Evolutionary conservation across 2,329 filamentous ascomycete species (phyloP), one percentile per base, ranked within the genome.

Genomic region (Venturia oleaginea): DNA sequence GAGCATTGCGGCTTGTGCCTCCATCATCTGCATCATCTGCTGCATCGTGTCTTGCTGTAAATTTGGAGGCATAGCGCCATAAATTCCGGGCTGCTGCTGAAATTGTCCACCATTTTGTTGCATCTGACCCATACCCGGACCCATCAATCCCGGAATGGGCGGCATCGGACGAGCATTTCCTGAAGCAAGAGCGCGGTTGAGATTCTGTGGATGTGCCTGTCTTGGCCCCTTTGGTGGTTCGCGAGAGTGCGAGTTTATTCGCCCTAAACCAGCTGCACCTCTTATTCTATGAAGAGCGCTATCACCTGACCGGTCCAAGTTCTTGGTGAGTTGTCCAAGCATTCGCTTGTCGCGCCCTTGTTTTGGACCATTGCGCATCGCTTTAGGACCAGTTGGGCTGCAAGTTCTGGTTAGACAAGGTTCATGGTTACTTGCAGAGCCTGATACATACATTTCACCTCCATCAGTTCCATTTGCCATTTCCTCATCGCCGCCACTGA

Each of bases 371-470:
- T 89, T 91, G 72, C 94, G 89, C 92, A 97, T 96, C 40, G 92
- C 92, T 75, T 92, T 94, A 22, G 94, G 94, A 65, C 93, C 94
- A 62, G 92, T 97, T 11, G 94, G 94, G 72, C 93, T 97, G 71
- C 66, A 42, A 51, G 24, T 43, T 42, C 43, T 11, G 13, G 67
- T 71, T 65, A 70, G 70, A 48, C 55, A 59, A 42, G n/a, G 37
- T 59, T 19, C 11, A n/a, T 32, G 37, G 27, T 11, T 34, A 24
- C 7, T 46, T 60, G 38, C 24, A 62, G 30, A 46, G 32, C 42
- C 43, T 42, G 46, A 46, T 61, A 61, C 64, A 42, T 64, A 65
- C 64, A 65, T 64, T 19, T 34, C 55, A 10, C 43, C 63, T 34
- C 63, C 57, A 30, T 65, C 63, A 32, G 38, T 34, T 34, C n/a